phyloP scores from a whole-genome alignment of 768 basidiomycete genomes.

The Suillus bovinus region DNA sequence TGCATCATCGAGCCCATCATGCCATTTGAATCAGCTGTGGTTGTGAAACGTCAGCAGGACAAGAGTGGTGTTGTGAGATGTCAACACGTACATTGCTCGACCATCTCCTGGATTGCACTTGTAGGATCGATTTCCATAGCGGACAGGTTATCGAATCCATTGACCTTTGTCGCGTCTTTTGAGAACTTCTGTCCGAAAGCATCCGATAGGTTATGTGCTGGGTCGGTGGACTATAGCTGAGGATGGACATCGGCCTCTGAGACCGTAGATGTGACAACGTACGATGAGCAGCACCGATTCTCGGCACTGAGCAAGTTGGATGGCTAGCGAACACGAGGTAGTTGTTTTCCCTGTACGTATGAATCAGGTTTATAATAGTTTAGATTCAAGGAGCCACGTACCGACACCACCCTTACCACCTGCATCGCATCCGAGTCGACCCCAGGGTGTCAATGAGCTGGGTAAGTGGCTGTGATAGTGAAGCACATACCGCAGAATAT shows the following conservation, averaged over 20 bases:
- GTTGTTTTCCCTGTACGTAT: constrained; percentile 87
- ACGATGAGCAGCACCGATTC: constrained; percentile 98
- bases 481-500: constrained; percentile 89
- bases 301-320: constrained; percentile 85
- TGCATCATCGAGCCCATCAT: constrained; percentile 99
- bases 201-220: constrained; percentile 99
- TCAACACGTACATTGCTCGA: constrained; percentile 78
- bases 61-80: not conserved
- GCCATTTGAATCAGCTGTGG: constrained; percentile 76
- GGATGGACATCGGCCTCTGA: constrained; percentile 3
- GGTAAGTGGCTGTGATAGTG: constrained; percentile 10
- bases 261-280: constrained; percentile 31
- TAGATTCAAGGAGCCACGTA: constrained; percentile 37
- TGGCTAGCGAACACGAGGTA: constrained; percentile 96
- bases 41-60: constrained; percentile 5
- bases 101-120: constrained; percentile 98
- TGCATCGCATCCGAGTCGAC: constrained; percentile 30
- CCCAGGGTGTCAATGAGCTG: constrained; percentile 3
- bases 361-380: not conserved
- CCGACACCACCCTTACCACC: constrained; percentile 99
- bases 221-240: constrained; percentile 83
- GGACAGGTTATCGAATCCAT: constrained; percentile 93
- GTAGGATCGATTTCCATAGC: constrained; percentile 99
- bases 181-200: constrained; percentile 99
- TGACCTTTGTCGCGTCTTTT: constrained; percentile 97